Evolutionary conservation across 345 rosid species (phyloP).

Genomic region (Moricandia moricandioides): DNA sequence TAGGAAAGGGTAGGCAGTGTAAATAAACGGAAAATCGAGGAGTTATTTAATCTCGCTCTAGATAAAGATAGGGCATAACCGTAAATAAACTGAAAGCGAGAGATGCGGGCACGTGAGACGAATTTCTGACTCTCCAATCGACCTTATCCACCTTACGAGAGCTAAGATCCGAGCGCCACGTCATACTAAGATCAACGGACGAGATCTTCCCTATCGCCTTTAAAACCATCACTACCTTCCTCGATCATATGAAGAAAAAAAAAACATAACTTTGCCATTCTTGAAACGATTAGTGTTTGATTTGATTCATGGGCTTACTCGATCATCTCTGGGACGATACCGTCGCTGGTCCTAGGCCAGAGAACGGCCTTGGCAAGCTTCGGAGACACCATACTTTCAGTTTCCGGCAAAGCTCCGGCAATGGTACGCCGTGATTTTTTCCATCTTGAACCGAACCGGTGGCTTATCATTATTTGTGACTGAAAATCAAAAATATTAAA

Average conservation of each 20-base stretch:
- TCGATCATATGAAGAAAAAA: not conserved
- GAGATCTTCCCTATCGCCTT: constrained; percentile 28
- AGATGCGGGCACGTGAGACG: constrained; percentile 39
- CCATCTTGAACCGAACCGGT: not conserved
- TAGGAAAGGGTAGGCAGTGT: not conserved
- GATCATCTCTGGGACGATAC: constrained; percentile 99
- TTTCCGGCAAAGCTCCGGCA: constrained; percentile 66
- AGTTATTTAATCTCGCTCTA: not conserved
- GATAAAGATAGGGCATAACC: constrained; percentile 28
- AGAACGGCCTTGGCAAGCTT: constrained; percentile 93
- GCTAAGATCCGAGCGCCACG: constrained; percentile 43
- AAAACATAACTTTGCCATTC: not conserved
- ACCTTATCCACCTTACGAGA: constrained; percentile 55
- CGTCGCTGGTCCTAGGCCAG: constrained; percentile 95
- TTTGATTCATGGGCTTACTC: constrained; percentile 63
- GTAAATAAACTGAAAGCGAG: constrained; percentile 19
- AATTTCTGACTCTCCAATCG: constrained; percentile 31
- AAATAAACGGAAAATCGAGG: constrained; percentile 13
- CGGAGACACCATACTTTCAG: constrained; percentile 64
- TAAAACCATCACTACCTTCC: constrained; percentile 12
- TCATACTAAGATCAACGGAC: constrained; percentile 44
- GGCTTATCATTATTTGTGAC: not conserved
- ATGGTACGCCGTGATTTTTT: constrained; percentile 57
- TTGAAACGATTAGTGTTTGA: not conserved
- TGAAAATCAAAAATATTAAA: not conserved